Evolutionary conservation across 108 stramenopile species (phyloP).

Genomic region (Nitzschia palea): DNA sequence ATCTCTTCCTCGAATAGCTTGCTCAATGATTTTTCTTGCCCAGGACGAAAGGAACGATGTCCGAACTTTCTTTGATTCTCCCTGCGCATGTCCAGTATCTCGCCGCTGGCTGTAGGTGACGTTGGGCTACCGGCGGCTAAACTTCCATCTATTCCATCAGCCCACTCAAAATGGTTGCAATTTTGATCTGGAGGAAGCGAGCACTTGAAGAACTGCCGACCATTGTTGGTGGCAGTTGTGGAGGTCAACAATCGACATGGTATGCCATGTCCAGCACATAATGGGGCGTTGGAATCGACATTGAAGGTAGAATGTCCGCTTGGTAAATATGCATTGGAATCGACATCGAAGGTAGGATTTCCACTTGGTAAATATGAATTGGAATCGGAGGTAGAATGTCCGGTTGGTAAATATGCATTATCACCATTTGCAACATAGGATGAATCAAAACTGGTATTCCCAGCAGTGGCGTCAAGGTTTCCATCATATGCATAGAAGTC

Average conservation of each 20-base stretch:
- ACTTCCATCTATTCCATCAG: conserved; percentile 65
- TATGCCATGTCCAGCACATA: conserved; percentile 75
- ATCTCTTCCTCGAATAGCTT: conserved; percentile 89
- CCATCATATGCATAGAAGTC: not conserved
- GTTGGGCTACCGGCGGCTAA: conserved; percentile 20
- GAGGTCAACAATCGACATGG: conserved; percentile 73
- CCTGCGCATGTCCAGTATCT: conserved; percentile 52
- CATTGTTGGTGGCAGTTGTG: conserved; percentile 55
- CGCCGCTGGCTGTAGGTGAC: not conserved
- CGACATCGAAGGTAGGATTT: conserved; percentile 37
- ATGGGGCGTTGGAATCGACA: conserved; percentile 36
- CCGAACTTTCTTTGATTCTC: conserved; percentile 87
- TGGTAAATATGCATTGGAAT: conserved; percentile 51
- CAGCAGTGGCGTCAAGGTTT: not conserved
- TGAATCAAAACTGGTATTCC: conserved; percentile 5
- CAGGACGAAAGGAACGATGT: conserved; percentile 84
- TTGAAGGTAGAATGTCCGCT: conserved; percentile 59
- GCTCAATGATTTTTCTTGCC: conserved; percentile 91
- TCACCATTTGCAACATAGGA: not conserved
- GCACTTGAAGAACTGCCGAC: conserved; percentile 88
- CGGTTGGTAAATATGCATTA: conserved; percentile 61
- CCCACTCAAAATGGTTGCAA: conserved; percentile 92
- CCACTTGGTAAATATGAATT: conserved; percentile 65
- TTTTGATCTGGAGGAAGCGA: conserved; percentile 58
- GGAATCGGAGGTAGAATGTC: conserved; percentile 45